Conservation (phyloP, 257 asterid species). For the Leonotis leonurus region DNA sequence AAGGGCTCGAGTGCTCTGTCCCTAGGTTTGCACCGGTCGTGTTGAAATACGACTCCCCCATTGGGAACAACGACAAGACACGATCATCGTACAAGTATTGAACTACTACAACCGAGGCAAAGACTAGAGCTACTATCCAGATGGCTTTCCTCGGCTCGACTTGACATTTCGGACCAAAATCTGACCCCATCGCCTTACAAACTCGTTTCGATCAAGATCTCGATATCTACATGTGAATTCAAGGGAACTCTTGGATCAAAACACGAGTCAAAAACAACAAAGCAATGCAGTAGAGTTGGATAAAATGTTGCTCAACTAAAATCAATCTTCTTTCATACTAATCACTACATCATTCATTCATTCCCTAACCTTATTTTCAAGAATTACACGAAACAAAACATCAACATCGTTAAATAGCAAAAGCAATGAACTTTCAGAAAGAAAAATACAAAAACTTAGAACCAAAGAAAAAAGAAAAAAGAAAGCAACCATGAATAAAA, state of each 20-base stretch:
- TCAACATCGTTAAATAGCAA: too few relatives aligned
- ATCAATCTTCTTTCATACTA: not conserved
- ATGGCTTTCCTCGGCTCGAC: slow-evolving; percentile 30
- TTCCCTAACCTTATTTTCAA: too few relatives aligned
- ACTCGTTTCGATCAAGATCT: too few relatives aligned
- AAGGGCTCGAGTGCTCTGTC: not conserved
- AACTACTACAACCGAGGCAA: slow-evolving; percentile 36
- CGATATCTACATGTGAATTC: not conserved
- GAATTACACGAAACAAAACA: not conserved
- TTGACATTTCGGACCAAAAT: slow-evolving; percentile 7
- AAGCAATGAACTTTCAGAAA: too few relatives aligned
- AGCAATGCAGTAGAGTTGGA: not conserved
- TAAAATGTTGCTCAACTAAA: not conserved
- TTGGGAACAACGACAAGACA: slow-evolving; percentile 25
- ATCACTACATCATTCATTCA: too few relatives aligned
- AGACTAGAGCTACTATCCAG: slow-evolving; percentile 36
- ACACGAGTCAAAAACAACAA: not conserved
- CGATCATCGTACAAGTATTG: slow-evolving; percentile 44
- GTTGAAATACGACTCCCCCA: slow-evolving; percentile 17
- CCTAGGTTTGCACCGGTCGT: not conserved
- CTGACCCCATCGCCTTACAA: slow-evolving; percentile 33
- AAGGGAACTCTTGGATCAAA: not conserved
- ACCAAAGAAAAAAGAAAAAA: too few relatives aligned
- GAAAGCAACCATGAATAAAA: not conserved
- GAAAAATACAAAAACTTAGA: too few relatives aligned